phyloP scores from a whole-genome alignment of 2,329 filamentous ascomycete genomes.

The Westerdykella sp. region DNA sequence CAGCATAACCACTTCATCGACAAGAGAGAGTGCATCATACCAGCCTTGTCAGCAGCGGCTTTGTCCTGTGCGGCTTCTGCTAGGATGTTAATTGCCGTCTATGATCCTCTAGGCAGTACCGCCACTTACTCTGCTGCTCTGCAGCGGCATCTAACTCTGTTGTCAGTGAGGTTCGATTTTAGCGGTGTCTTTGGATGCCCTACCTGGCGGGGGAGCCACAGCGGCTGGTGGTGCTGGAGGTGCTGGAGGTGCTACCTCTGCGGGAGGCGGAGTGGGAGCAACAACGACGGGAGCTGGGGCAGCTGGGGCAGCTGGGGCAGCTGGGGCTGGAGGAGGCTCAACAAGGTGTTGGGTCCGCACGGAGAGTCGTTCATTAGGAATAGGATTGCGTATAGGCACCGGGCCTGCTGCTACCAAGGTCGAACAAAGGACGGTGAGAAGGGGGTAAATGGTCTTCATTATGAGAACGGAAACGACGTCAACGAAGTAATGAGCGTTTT shows the following conservation, averaged over 20 bases:
- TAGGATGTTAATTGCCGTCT: not conserved
- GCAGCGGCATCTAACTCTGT: slow-evolving; percentile 4
- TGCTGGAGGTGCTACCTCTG: too few relatives aligned
- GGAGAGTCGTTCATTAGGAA: slow-evolving; percentile 4
- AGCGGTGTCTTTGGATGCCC: not conserved
- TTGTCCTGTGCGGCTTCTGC: not conserved
- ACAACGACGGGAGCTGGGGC: not conserved
- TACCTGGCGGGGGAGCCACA: slow-evolving; percentile 2
- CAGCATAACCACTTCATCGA: not conserved
- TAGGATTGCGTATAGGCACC: slow-evolving; percentile 9
- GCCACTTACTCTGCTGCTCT: not conserved
- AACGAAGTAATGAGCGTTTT: not conserved
- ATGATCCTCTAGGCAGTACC: not conserved
- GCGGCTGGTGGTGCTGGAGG: slow-evolving; percentile 7
- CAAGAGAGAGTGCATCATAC: not conserved
- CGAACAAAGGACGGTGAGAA: slow-evolving; percentile 17
- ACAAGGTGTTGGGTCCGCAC: slow-evolving; percentile 9
- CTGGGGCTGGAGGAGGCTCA: not conserved
- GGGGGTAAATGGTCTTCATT: slow-evolving; percentile 23
- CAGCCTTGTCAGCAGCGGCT: slow-evolving; percentile 1
- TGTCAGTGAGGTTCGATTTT: not conserved
- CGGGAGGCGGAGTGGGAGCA: not conserved
- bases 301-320: not conserved
- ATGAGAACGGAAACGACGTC: slow-evolving; percentile 3
- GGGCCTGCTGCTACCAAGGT: slow-evolving; percentile 17